phyloP scores from a whole-genome alignment of 208 protist species.

The Trypanosoma avium region DNA sequence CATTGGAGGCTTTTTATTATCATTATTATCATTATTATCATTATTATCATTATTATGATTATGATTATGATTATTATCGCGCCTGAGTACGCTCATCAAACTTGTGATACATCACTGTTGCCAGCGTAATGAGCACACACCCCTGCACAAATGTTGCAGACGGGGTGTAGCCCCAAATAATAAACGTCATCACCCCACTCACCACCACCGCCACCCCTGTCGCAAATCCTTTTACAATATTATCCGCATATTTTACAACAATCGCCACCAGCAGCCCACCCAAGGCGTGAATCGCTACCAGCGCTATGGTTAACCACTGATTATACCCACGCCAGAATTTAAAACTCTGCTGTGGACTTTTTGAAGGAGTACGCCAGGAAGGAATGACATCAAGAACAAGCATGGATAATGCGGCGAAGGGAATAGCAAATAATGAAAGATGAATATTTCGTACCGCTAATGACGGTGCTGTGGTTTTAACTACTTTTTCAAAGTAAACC shows the following conservation, averaged over 20 bases:
- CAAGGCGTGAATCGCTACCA: constrained; percentile 73
- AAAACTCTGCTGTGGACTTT: constrained; percentile 44
- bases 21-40: too few relatives aligned
- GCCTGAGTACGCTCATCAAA: constrained; percentile 23
- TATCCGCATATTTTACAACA: constrained; percentile 87
- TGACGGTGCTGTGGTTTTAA: constrained; percentile 66
- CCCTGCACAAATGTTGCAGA: constrained; percentile 50
- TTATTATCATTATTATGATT: too few relatives aligned
- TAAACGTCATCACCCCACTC: constrained; percentile 62
- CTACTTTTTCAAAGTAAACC: constrained; percentile 87
- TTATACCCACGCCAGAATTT: constrained; percentile 71
- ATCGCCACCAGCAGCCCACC: constrained; percentile 81
- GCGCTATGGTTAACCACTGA: constrained; percentile 42
- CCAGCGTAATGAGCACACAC: constrained; percentile 41
- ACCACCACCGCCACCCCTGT: constrained; percentile 75
- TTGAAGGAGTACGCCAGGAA: constrained; percentile 24
- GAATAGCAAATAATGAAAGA: constrained; percentile 75
- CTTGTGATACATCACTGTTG: constrained; percentile 66
- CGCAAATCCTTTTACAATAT: constrained; percentile 86
- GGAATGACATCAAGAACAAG: constrained; percentile 63
- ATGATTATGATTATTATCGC: too few relatives aligned
- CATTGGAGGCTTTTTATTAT: too few relatives aligned
- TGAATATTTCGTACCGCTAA: constrained; percentile 83
- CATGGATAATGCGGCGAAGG: constrained; percentile 56
- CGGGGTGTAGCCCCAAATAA: constrained; percentile 49